These are phyloP conservation scores for Fusarium citri DNA, from an alignment of 2,329 filamentous ascomycete genomes.

Conservation along the genomic window DNA sequence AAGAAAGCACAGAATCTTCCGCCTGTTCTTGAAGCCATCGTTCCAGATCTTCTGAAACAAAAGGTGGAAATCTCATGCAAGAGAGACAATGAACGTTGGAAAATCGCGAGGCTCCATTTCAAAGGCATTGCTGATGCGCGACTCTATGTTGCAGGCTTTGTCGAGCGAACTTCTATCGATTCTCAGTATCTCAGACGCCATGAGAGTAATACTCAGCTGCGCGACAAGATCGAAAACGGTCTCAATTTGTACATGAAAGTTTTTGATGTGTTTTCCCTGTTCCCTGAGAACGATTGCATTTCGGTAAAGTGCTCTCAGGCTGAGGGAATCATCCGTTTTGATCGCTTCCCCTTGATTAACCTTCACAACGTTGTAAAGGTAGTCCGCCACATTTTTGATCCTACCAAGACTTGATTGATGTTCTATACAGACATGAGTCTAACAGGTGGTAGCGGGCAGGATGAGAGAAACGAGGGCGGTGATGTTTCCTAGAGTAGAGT, in stretches of 20 bases:
- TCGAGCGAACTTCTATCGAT: background rate
- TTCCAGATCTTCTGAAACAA: background rate
- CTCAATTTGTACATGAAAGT: background rate
- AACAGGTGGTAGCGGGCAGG: background rate
- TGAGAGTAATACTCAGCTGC: background rate
- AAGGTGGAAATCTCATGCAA: background rate
- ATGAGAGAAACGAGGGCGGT: background rate
- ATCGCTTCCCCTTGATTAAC: background rate
- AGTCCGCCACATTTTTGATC: background rate
- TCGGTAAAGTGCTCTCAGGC: background rate
- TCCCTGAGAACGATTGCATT: background rate
- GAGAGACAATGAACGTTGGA: background rate
- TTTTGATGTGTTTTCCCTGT: background rate
- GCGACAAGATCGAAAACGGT: background rate
- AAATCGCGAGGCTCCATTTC: background rate
- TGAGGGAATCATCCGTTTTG: background rate
- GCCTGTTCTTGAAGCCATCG: background rate
- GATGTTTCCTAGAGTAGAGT: accelerated
- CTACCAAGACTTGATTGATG: background rate
- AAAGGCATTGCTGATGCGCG: background rate
- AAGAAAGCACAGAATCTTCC: background rate
- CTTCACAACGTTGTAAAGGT: background rate
- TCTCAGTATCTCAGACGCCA: background rate
- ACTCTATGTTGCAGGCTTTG: background rate
- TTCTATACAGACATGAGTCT: background rate